A percentile compares a stretch with the other conserved stretches of the same genome.
Evolutionary conservation across 352 stramenopile genomes (phyloP).

Genomic region (Phytophthora kernoviae): DNA sequence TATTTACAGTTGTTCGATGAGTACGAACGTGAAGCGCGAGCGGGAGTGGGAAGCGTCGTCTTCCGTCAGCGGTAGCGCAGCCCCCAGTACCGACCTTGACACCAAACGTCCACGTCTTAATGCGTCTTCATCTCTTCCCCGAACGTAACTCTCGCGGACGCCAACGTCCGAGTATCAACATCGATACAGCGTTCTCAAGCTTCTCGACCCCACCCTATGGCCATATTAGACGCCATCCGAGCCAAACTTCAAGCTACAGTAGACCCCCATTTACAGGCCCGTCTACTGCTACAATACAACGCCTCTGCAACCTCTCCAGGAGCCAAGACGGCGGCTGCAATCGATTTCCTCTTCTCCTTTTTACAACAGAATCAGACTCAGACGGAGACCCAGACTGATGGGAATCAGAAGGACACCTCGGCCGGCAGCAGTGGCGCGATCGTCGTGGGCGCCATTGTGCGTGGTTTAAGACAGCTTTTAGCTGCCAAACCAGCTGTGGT

Average conservation of each 20-base stretch:
- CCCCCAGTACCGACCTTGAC: slow-evolving; percentile 4
- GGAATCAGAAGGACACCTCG: slow-evolving; percentile 16
- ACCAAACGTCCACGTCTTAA: slow-evolving; percentile 20
- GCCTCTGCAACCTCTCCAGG: slow-evolving; percentile 44
- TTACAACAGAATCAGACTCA: slow-evolving; percentile 64
- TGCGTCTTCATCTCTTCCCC: slow-evolving; percentile 11
- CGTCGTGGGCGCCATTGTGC: slow-evolving; percentile 71
- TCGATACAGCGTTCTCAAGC: too few species aligned
- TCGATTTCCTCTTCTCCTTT: slow-evolving; percentile 86
- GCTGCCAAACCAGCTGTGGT: slow-evolving; percentile 66
- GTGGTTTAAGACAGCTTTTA: slow-evolving; percentile 59
- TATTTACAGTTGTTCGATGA: too few species aligned
- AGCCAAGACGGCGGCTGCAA: slow-evolving; percentile 56
- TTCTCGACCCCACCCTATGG: slow-evolving; percentile 25
- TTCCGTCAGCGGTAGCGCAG: slow-evolving; percentile 12
- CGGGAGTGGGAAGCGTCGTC: slow-evolving; percentile 23
- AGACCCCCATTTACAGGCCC: slow-evolving; percentile 68
- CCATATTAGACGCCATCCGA: slow-evolving; percentile 44
- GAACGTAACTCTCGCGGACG: too few species aligned
- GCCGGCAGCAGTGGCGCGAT: slow-evolving; percentile 41
- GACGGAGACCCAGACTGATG: slow-evolving; percentile 13
- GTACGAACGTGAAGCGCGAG: slow-evolving; percentile 24
- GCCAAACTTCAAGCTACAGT: slow-evolving; percentile 39
- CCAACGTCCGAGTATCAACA: too few species aligned
- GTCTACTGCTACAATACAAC: slow-evolving; percentile 67